Evolutionary conservation across 441 rosid genomes (phyloP).

Genomic region (Brassica balearica): DNA sequence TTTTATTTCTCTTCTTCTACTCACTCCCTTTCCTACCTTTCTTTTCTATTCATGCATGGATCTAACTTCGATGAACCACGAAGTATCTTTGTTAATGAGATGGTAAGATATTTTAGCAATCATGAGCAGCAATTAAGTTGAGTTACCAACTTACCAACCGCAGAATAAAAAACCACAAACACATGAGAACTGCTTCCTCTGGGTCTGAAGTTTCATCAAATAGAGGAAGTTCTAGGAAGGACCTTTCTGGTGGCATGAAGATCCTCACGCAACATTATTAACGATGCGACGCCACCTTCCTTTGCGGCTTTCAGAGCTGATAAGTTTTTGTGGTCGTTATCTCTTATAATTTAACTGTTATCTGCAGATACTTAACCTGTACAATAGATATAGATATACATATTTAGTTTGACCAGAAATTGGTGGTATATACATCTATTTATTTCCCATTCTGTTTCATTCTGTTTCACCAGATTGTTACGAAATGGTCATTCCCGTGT

Average conservation of each 20-base stretch:
- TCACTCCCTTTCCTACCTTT: too few relatives aligned
- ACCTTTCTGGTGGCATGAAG: conserved; percentile 83
- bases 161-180: conserved; percentile 44
- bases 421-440: too few relatives aligned
- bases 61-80: too few relatives aligned
- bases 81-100: too few relatives aligned
- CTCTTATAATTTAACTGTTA: conserved; percentile 80
- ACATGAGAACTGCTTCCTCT: conserved; percentile 66
- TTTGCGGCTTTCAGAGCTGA: conserved; percentile 93
- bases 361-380: conserved; percentile 60
- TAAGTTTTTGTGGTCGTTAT: conserved; percentile 82
- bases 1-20: too few relatives aligned
- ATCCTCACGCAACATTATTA: conserved; percentile 53
- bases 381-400: not conserved
- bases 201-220: conserved; percentile 72
- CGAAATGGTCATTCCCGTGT: too few relatives aligned
- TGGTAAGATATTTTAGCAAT: too few relatives aligned
- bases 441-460: too few relatives aligned
- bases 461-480: too few relatives aligned
- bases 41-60: too few relatives aligned
- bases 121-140: too few relatives aligned
- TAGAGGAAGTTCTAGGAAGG: conserved; percentile 79
- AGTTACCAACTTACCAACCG: too few relatives aligned
- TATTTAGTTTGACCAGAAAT: not conserved
- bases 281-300: conserved; percentile 70